Evolutionary conservation across 306 rosid genomes (phyloP), one percentile per base, ranked within the genome.

Genomic region (Gastrolobium villosum): DNA sequence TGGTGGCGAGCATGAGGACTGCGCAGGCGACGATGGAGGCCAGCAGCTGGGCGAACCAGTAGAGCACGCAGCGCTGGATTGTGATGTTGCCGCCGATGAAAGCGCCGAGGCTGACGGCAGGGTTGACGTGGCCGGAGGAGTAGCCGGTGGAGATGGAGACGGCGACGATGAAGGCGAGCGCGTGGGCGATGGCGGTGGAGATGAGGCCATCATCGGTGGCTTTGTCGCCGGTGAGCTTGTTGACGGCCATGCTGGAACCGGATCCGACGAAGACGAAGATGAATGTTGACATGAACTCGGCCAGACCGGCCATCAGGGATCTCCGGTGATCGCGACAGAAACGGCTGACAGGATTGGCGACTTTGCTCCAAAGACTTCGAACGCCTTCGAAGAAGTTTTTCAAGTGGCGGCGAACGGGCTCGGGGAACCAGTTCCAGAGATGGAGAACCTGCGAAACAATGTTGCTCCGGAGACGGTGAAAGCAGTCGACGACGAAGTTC

Each of bases 101-200:
- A 52, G 88, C 88, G 0, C 97, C 98, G 80, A 94, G 90, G 41
- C 97, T 94, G 43, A 94, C 98, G 10, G 97, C 97, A 6, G 98
- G 97, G 91, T 94, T 94, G 40, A 94, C 97, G 80, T 94, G 98
- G 11, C 97, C 98, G 10, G 96, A 96, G 67, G 98, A 94, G 86
- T 92, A 89, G 85, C 92, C 92, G 37, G 93, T 93, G 0, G 70
- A 43, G 35, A 90, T 81, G 61, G 98, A 5, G 70, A 94, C 98
- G 1, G 88, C 97, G 10, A 94, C 96, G 28, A 94, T 92, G 5
- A 94, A 94, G 5, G 59, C 97, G 55, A 94, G 89, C 5, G 81
- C 97, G 44, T 94, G 94, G 28, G 98, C 97, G 11, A 94, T 34
- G 8, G 98, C 32, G 5, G 97, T 97, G 1, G 90, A 6, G 37